A percentile compares a stretch with the other conserved stretches of the same genome.
phyloP scores from a whole-genome alignment of 2,329 filamentous ascomycete genomes.

The Colletotrichum limetticola region DNA sequence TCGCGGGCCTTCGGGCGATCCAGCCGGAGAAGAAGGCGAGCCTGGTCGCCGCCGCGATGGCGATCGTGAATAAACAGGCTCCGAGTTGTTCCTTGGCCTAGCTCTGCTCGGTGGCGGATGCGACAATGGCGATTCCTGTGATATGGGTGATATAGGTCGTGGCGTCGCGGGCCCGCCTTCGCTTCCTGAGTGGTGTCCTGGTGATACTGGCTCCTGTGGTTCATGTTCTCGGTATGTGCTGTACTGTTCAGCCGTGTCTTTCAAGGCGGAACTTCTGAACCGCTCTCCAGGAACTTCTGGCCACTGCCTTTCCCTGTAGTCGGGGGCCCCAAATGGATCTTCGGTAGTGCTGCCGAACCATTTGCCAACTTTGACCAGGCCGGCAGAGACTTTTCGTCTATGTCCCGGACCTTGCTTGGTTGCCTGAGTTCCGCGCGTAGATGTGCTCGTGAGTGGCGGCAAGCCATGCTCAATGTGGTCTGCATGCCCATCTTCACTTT shows the following conservation, averaged over 20 bases:
- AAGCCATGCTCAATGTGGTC: not conserved
- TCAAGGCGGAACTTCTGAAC: conserved; percentile 48
- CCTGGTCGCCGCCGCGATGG: not conserved
- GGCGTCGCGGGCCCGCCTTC: conserved; percentile 2
- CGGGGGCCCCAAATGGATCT: conserved; percentile 58
- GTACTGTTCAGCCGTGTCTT: conserved; percentile 50
- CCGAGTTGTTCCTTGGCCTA: not conserved
- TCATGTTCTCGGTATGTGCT: conserved; percentile 46
- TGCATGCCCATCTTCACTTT: not conserved
- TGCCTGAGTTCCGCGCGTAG: not conserved
- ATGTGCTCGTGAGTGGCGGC: not conserved
- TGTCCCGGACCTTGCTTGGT: not conserved
- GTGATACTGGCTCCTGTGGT: conserved; percentile 43
- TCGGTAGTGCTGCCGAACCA: conserved; percentile 59
- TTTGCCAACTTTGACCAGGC: conserved; percentile 54
- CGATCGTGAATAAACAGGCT: not conserved
- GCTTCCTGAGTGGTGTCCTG: conserved; percentile 14
- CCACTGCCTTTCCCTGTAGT: conserved; percentile 61
- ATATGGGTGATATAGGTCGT: conserved; percentile 1
- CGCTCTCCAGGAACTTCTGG: conserved; percentile 67
- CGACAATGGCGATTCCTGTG: not conserved
- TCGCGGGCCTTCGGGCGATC: not conserved
- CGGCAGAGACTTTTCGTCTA: conserved; percentile 53
- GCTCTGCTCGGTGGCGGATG: not conserved
- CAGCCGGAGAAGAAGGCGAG: not conserved